Conservation (phyloP, 1,284 basidiomycete species). For the Moesziomyces globuligerus region DNA sequence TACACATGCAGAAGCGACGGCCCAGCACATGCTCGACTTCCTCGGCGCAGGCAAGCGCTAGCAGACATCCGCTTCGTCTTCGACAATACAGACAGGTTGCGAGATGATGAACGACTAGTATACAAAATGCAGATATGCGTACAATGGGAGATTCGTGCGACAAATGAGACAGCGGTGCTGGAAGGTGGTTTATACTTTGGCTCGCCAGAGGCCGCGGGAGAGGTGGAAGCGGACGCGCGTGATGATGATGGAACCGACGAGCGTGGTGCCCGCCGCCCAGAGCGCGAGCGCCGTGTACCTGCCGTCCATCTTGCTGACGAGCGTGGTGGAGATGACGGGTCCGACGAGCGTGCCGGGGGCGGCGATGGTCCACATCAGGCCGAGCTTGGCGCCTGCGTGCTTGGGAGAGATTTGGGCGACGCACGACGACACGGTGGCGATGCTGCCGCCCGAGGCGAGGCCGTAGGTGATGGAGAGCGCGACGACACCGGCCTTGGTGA, state of each 20-base stretch:
- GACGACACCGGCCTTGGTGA: conserved; percentile 38
- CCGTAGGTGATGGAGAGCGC: conserved; percentile 30
- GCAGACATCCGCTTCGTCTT: no score
- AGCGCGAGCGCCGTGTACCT: conserved; percentile 32
- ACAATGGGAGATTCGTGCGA: not conserved
- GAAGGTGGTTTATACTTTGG: conserved; percentile 16
- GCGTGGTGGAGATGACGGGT: conserved; percentile 32
- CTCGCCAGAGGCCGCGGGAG: conserved; percentile 20
- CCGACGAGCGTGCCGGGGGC: conserved; percentile 41
- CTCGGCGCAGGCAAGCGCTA: conserved; percentile 22
- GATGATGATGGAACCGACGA: conserved; percentile 32
- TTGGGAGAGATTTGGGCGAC: conserved; percentile 29
- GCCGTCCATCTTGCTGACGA: conserved; percentile 29
- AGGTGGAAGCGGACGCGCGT: conserved; percentile 26
- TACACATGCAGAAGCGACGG: conserved; percentile 39
- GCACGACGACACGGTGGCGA: conserved; percentile 36
- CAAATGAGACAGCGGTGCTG: not conserved
- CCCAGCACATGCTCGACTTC: conserved; percentile 42
- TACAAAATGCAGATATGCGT: conserved; percentile 18
- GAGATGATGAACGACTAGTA: conserved; percentile 7
- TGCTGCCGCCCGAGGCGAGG: conserved; percentile 30
- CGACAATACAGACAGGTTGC: no score
- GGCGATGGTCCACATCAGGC: conserved; percentile 38
- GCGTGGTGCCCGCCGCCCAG: conserved; percentile 34
- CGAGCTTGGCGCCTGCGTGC: conserved; percentile 28